Conservation (phyloP, 768 basidiomycete genomes). For the Solioccasus polychromus region DNA sequence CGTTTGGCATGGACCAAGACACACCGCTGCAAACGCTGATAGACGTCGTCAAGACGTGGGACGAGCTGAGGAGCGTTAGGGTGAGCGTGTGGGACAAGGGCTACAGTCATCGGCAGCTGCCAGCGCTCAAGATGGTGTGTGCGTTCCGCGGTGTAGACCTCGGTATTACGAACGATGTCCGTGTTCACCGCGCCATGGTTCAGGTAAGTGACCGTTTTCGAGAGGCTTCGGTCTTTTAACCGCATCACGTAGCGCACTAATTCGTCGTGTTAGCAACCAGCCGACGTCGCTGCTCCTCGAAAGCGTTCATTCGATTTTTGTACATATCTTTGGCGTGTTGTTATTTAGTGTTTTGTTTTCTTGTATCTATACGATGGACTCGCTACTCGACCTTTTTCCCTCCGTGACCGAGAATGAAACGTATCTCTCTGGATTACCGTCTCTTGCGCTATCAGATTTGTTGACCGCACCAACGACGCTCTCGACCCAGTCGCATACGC, state of each 20-base stretch:
- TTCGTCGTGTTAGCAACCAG: constrained; percentile 17
- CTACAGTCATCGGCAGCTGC: constrained; percentile 46
- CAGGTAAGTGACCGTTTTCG: constrained; percentile 38
- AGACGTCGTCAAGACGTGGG: constrained; percentile 47
- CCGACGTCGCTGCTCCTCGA: not conserved
- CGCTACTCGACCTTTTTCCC: constrained; percentile 27
- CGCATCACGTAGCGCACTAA: constrained; percentile 18
- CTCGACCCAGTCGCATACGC: constrained; percentile 79
- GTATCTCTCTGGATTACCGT: constrained; percentile 67
- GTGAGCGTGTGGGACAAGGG: constrained; percentile 55
- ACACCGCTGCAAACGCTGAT: constrained; percentile 54
- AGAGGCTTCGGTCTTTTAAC: constrained; percentile 13
- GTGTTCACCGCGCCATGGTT: constrained; percentile 49
- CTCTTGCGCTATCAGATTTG: constrained; percentile 66
- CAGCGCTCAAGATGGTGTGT: constrained; percentile 61
- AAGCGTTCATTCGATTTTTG: too few species aligned
- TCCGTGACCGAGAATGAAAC: constrained; percentile 26
- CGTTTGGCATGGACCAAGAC: constrained; percentile 58
- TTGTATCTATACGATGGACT: too few species aligned
- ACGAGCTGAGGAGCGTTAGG: constrained; percentile 46
- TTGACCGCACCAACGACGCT: constrained; percentile 71
- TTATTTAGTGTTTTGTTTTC: not conserved
- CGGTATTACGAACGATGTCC: constrained; percentile 47
- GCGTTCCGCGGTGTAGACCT: constrained; percentile 59
- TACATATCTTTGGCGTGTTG: not conserved